Evolutionary conservation across 1,139 yeast genomes (phyloP), one percentile per base, ranked within the genome.

Genomic region (Pichia sp.): DNA sequence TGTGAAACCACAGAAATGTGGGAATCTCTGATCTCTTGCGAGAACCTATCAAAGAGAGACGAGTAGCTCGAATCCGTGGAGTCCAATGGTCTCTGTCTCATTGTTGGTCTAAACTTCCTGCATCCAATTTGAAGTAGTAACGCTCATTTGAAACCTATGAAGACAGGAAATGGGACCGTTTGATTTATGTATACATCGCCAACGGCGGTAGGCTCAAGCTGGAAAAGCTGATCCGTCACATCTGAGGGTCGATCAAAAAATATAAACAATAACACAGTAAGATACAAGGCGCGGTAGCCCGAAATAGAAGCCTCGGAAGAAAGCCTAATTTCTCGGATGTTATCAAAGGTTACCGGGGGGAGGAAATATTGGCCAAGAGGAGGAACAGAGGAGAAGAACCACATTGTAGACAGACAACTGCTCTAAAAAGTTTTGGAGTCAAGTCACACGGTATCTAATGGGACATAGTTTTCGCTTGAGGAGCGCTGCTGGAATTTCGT

Each of bases 401-500:
- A n/a, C n/a, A n/a, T n/a, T n/a, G n/a, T n/a, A n/a, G n/a, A n/a
- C n/a, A n/a, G n/a, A n/a, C n/a, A n/a, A n/a, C n/a, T n/a, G n/a
- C n/a, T n/a, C n/a, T n/a, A n/a, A n/a, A n/a, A n/a, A n/a, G n/a
- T n/a, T n/a, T n/a, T n/a, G n/a, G n/a, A n/a, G n/a, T n/a, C n/a
- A n/a, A n/a, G 6, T 23, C n/a, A 42, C 19, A 19, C 26, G 18
- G 37, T 43, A 8, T 43, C 46, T 7, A 43, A n/a, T 19, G 46
- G 41, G 9, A 37, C 42, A 25, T 46, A 46, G 22, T 18, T 22
- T 7, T 8, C 39, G n/a, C 40, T 28, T 6, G 22, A 8, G 12
- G 44, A 16, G 21, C 50, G 43, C 30, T 53, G 42, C 13, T 42
- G 43, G 56, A 75, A 75, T 76, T 79, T 87, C 62, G n/a, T 10